These are phyloP conservation scores for Lodderomyces margitis DNA, from an alignment of 1,139 yeast genomes.

Conservation along the genomic window DNA sequence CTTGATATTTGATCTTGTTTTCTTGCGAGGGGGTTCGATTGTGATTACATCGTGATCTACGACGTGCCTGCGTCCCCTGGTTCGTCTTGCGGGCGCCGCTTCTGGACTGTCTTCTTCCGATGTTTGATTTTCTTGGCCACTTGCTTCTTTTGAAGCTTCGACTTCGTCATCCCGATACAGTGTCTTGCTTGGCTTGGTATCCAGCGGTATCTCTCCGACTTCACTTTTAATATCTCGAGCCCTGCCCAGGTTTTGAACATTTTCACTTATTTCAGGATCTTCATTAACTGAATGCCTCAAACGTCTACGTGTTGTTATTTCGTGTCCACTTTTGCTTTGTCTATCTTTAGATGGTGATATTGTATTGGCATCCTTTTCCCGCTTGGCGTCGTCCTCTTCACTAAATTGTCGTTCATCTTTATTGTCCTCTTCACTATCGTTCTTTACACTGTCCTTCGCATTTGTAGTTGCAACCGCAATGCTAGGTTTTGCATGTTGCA, in stretches of 20 bases:
- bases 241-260: not conserved
- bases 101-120: conserved; percentile 11
- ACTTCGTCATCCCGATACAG: not conserved
- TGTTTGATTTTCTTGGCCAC: conserved; percentile 6
- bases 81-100: conserved; percentile 14
- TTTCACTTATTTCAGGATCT: not conserved
- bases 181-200: not conserved
- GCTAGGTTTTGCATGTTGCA: not conserved
- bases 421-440: not conserved
- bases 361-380: not conserved
- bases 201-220: not conserved
- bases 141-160: conserved; percentile 7
- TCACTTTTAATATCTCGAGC: not conserved
- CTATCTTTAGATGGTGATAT: not conserved
- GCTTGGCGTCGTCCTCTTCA: not conserved
- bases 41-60: not conserved
- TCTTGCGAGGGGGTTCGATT: conserved; percentile 23
- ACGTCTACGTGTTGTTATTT: not conserved
- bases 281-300: not conserved
- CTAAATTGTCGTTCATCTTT: not conserved
- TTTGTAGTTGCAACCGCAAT: not conserved
- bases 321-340: not conserved
- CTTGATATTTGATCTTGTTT: conserved; percentile 29
- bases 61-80: conserved; percentile 12
- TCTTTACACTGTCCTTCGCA: not conserved